phyloP scores from a whole-genome alignment of 768 basidiomycete genomes.

The Mycena indigotica region DNA sequence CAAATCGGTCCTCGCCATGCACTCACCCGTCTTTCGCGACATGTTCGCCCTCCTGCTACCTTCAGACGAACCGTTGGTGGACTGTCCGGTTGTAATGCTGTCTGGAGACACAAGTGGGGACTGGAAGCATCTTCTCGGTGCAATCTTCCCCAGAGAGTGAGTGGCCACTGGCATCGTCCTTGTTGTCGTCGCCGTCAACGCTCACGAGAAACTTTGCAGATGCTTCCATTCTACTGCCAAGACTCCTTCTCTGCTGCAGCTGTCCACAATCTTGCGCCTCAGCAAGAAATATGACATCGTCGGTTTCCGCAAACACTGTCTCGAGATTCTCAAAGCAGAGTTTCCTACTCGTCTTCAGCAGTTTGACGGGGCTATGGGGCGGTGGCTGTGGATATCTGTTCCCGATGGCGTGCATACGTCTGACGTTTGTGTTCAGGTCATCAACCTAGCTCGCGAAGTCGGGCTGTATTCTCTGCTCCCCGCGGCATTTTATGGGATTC shows the following conservation, averaged over 20 bases:
- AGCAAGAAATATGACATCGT: neutral
- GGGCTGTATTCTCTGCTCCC: neutral
- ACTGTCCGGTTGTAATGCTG: neutral
- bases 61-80: conserved; percentile 2
- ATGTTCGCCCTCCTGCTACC: conserved; percentile 16
- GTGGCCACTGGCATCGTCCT: no score
- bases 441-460: neutral
- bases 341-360: neutral
- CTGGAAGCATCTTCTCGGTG: neutral
- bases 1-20: conserved; percentile 4
- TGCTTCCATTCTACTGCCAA: neutral
- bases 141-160: neutral
- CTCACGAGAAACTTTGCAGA: neutral
- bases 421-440: neutral
- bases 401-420: neutral
- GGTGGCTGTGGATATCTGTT: neutral
- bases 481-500: neutral
- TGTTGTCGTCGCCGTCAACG: neutral
- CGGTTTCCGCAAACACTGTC: neutral
- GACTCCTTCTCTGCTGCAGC: neutral
- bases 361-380: neutral
- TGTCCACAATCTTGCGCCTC: neutral
- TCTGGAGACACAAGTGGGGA: neutral
- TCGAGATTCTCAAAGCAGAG: neutral
- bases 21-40: conserved; percentile 19